Conservation (phyloP, 306 rosid genomes). For the Rubus parviflorus region DNA sequence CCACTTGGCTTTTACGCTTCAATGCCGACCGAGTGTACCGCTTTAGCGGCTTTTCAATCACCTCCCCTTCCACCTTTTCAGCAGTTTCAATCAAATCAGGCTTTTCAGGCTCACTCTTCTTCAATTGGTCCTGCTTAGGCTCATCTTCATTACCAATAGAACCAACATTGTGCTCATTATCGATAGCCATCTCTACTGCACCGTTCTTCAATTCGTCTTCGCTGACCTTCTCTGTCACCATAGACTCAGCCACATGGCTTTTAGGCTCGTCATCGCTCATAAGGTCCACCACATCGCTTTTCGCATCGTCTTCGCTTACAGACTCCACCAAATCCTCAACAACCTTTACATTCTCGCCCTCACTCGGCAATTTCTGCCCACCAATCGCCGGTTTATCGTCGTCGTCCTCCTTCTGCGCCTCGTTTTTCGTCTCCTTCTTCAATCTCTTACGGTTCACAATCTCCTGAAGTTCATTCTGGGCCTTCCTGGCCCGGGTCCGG, state of each 20-base stretch:
- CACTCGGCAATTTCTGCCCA: slow-evolving; percentile 8
- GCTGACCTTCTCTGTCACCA: not conserved
- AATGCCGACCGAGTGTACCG: slow-evolving; percentile 67
- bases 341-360: slow-evolving; percentile 22
- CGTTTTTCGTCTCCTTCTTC: slow-evolving; percentile 20
- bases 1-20: slow-evolving; percentile 44
- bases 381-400: slow-evolving; percentile 5
- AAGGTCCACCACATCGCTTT: slow-evolving; percentile 70
- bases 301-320: slow-evolving; percentile 70
- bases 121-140: not conserved
- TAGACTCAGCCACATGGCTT: slow-evolving; percentile 31
- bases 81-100: slow-evolving; percentile 5
- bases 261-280: slow-evolving; percentile 67
- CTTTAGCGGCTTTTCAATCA: slow-evolving; percentile 36
- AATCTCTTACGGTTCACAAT: slow-evolving; percentile 26
- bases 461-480: slow-evolving; percentile 21
- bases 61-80: not conserved
- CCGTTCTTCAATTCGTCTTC: slow-evolving; percentile 29
- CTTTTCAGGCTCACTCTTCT: slow-evolving; percentile 1
- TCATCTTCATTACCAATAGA: not conserved
- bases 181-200: slow-evolving; percentile 6
- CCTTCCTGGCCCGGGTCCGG: slow-evolving; percentile 50
- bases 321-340: slow-evolving; percentile 20
- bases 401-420: not conserved
- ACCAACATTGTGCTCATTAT: slow-evolving; percentile 18